A percentile compares a stretch with the other conserved stretches of the same genome.
These are phyloP conservation scores for Syzygium jambos DNA, from an alignment of 345 rosid genomes.

Conservation along the genomic window DNA sequence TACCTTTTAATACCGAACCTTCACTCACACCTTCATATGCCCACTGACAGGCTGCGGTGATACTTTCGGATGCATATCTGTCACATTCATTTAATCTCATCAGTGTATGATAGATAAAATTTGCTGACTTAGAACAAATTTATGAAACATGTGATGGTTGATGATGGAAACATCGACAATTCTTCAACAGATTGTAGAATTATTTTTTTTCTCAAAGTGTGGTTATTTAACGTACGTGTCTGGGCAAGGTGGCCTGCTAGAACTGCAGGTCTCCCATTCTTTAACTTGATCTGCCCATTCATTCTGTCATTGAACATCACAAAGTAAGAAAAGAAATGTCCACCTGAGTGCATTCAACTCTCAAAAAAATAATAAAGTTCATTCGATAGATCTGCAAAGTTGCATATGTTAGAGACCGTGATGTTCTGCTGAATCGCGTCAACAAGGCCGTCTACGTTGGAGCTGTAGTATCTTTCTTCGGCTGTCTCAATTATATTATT, in stretches of 20 bases:
- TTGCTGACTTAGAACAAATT: background rate
- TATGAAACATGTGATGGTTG: background rate
- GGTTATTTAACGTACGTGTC: conserved; percentile 37
- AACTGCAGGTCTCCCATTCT: conserved; percentile 63
- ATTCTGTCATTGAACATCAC: conserved; percentile 20
- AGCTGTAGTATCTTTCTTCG: conserved; percentile 39
- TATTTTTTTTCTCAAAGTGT: background rate
- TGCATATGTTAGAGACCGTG: conserved; percentile 26
- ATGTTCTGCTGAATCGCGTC: conserved; percentile 60
- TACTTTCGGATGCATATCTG: conserved; percentile 85
- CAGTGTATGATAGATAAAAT: background rate
- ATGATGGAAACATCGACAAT: background rate
- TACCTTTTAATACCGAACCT: conserved; percentile 59
- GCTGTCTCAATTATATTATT: conserved; percentile 57
- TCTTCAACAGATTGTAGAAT: background rate
- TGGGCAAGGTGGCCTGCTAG: conserved; percentile 52
- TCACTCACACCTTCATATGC: conserved; percentile 66
- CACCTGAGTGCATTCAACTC: background rate
- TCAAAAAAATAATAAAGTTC: background rate
- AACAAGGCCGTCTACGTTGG: conserved; percentile 40
- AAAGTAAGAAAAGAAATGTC: background rate
- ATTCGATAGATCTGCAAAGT: background rate
- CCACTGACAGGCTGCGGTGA: conserved; percentile 80
- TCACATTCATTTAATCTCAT: background rate
- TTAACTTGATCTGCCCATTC: conserved; percentile 57